These are phyloP conservation scores for Colletotrichum cuscutae DNA, from an alignment of 2,329 filamentous ascomycete genomes.

Conservation along the genomic window DNA sequence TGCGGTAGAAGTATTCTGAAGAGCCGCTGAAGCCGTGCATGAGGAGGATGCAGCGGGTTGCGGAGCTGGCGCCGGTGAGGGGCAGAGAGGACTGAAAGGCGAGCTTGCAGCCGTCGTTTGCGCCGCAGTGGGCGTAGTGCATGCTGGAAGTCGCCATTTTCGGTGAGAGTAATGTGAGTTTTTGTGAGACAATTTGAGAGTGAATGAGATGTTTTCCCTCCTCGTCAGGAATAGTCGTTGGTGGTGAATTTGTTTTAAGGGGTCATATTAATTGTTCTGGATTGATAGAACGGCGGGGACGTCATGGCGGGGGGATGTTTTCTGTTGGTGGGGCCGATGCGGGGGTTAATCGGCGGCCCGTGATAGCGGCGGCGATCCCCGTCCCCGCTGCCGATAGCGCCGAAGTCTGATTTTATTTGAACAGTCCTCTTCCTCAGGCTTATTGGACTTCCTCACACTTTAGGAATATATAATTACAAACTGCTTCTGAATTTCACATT, in stretches of 20 bases:
- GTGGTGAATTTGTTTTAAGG: neutral
- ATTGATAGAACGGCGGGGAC: constrained; percentile 10
- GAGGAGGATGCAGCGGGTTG: constrained; percentile 44
- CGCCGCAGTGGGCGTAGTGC: constrained; percentile 40
- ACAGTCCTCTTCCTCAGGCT: neutral
- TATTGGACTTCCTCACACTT: no score
- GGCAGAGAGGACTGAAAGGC: constrained; percentile 49
- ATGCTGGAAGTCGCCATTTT: constrained; percentile 38
- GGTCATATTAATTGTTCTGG: constrained; percentile 1
- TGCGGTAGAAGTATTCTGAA: constrained; percentile 50
- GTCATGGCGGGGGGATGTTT: constrained; percentile 22
- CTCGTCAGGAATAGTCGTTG: neutral
- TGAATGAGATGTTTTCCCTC: neutral
- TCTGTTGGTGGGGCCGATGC: constrained; percentile 3
- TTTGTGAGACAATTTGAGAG: neutral
- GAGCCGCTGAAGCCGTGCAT: constrained; percentile 54
- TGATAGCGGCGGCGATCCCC: constrained; percentile 12
- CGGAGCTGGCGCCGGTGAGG: constrained; percentile 27
- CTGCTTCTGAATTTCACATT: no score
- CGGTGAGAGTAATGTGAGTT: neutral
- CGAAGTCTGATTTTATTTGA: neutral
- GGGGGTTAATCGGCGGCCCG: constrained; percentile 14
- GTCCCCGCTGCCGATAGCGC: neutral
- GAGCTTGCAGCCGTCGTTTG: constrained; percentile 48
- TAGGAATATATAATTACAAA: no score